Base-by-base conservation (phyloP, 1,284 basidiomycete species). In the Chalciporus piperatoides region DNA sequence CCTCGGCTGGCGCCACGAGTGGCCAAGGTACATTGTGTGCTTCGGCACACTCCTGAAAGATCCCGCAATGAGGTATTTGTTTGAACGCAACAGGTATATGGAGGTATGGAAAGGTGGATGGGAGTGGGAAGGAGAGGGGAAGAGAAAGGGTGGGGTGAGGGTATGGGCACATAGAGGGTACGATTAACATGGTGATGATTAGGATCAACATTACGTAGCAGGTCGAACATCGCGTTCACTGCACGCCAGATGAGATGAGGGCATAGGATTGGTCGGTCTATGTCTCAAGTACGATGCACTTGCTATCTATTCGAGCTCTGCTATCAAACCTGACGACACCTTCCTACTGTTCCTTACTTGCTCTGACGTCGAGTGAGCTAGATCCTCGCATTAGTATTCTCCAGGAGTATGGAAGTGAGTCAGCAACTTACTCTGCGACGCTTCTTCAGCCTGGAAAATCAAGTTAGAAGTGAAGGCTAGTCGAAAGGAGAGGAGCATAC, bases 91-190 rank as follows among this genome's bases (percentile, higher is more conserved):
- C 41, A 88, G 88, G 1, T 98, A 96, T 60, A 46, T 48, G 14
- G 80, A 88, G 62, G 74, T 82, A 0, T 84, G 80, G 81, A 70
- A 72, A 27, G 73, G 71, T 10, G 87, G 86, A 58, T 81, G 86
- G 58, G 79, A 82, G 17, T 90, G 85, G 75, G 94, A 97, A 67
- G 93, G 91, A 47, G 94, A 97, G 54, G 65, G 42, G 6, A 73
- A 81, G 49, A 75, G 94, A 53, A 82, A 80, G 53, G 95, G 92
- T 5, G 86, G 86, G 1, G 83, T 97, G 24, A 73, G 78, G 36
- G 81, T 94, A 19, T 84, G 86, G 81, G 73, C 56, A 11, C 54
- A 68, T 24, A 21, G 8, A 24, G 19, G 2, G 28, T 7, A n/a
- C 21, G 14, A 30, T 21, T 21, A 47, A 27, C 23, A 36, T 21